phyloP scores from a whole-genome alignment of 352 stramenopile genomes.

The Thalassiosira sp. region DNA sequence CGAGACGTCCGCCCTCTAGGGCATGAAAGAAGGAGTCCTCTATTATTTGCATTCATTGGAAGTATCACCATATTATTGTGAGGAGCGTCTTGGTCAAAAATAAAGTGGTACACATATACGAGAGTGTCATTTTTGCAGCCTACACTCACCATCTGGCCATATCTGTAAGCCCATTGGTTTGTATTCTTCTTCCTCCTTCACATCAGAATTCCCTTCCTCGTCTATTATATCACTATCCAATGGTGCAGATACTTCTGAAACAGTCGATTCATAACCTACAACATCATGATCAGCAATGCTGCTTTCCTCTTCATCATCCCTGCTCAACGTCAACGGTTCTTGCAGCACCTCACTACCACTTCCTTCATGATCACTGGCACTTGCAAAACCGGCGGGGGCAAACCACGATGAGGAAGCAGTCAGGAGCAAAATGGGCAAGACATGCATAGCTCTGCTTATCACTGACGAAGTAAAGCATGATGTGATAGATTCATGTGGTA shows the following conservation, averaged over 20 bases:
- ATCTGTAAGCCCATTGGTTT: constrained; percentile 46
- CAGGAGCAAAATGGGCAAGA: not conserved
- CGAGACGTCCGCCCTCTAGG: constrained; percentile 35
- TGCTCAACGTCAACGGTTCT: not conserved
- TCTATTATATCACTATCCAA: constrained; percentile 2
- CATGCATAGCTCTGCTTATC: not conserved
- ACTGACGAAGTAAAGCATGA: constrained; percentile 6
- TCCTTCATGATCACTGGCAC: too few relatives aligned
- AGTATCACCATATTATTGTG: not conserved
- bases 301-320: not conserved
- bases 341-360: not conserved
- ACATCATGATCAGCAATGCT: not conserved
- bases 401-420: constrained; percentile 7
- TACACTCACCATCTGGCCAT: constrained; percentile 39
- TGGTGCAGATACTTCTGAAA: constrained; percentile 3
- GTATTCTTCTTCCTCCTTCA: constrained; percentile 6
- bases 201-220: not conserved
- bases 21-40: constrained; percentile 31
- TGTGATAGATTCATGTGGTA: not conserved
- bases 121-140: not conserved
- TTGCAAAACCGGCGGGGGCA: not conserved
- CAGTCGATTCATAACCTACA: not conserved
- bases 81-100: not conserved
- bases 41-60: constrained; percentile 1
- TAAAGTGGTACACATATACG: not conserved